These are phyloP conservation scores for Helminthosporium solani DNA, from an alignment of 2,329 filamentous ascomycete genomes.

Conservation along the genomic window DNA sequence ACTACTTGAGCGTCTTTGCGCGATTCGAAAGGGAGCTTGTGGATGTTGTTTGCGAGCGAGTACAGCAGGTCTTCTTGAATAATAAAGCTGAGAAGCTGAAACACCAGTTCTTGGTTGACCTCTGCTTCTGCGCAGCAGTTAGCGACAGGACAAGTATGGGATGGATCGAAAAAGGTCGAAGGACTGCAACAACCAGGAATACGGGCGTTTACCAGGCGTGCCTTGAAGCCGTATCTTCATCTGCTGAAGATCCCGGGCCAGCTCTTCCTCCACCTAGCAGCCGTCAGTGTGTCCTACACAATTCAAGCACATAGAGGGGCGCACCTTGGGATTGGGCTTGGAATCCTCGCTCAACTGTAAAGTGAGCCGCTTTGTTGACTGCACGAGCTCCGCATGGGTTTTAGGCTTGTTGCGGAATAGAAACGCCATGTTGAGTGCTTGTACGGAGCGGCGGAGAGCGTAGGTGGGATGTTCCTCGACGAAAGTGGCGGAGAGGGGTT, in stretches of 20 bases:
- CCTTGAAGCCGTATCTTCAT: slow-evolving; percentile 95
- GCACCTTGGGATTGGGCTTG: slow-evolving; percentile 58
- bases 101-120: slow-evolving; percentile 81
- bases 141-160: slow-evolving; percentile 8
- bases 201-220: slow-evolving; percentile 68
- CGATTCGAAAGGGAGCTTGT: slow-evolving; percentile 88
- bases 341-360: slow-evolving; percentile 58
- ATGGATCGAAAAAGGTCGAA: slow-evolving; percentile 2
- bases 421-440: slow-evolving; percentile 62
- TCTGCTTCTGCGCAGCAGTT: slow-evolving; percentile 69
- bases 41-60: slow-evolving; percentile 77
- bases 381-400: slow-evolving; percentile 61
- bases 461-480: slow-evolving; percentile 18
- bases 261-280: slow-evolving; percentile 74
- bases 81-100: slow-evolving; percentile 78
- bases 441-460: slow-evolving; percentile 15
- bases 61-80: slow-evolving; percentile 89
- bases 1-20: slow-evolving; percentile 95
- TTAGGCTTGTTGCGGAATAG: slow-evolving; percentile 66
- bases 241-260: slow-evolving; percentile 79
- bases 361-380: slow-evolving; percentile 64
- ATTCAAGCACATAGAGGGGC: slow-evolving; percentile 4
- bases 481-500: slow-evolving; percentile 18
- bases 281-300: slow-evolving; percentile 19
- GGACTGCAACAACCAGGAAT: slow-evolving; percentile 8